These are phyloP conservation scores for Pichia paraexigua DNA, from an alignment of 805 yeast species.

Conservation along the genomic window DNA sequence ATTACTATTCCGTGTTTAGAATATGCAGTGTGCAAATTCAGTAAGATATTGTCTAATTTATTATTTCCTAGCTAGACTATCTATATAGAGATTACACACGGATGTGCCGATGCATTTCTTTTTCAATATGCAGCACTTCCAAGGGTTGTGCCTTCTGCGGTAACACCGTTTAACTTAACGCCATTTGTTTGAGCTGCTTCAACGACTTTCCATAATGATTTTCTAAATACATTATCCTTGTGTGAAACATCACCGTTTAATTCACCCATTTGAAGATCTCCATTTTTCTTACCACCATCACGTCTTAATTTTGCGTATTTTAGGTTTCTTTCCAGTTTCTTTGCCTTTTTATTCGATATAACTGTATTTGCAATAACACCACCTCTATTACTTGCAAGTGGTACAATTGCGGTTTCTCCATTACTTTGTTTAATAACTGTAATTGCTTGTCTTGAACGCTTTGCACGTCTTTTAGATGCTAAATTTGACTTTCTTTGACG, in stretches of 20 bases:
- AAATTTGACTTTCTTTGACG: conserved; percentile 39
- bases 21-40: too few relatives aligned
- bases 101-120: too few relatives aligned
- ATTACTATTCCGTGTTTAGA: too few relatives aligned
- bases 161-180: conserved; percentile 30
- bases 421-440: conserved; percentile 7
- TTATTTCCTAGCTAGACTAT: too few relatives aligned
- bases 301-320: conserved; percentile 57
- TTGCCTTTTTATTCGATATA: conserved; percentile 67
- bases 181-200: conserved; percentile 39
- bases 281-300: conserved; percentile 26
- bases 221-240: conserved; percentile 38
- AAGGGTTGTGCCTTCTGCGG: conserved; percentile 75
- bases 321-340: conserved; percentile 73
- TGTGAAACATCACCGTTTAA: conserved; percentile 9
- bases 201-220: conserved; percentile 65
- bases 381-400: conserved; percentile 31
- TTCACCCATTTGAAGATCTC: conserved; percentile 41
- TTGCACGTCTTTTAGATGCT: conserved; percentile 45
- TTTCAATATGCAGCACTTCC: conserved; percentile 24
- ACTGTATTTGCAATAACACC: conserved; percentile 44
- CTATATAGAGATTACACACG: too few relatives aligned
- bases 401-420: conserved; percentile 32
- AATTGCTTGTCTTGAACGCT: conserved; percentile 22
- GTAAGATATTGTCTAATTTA: too few relatives aligned